Conservation (phyloP, 2,329 filamentous ascomycete species). For the Onygena corvina region DNA sequence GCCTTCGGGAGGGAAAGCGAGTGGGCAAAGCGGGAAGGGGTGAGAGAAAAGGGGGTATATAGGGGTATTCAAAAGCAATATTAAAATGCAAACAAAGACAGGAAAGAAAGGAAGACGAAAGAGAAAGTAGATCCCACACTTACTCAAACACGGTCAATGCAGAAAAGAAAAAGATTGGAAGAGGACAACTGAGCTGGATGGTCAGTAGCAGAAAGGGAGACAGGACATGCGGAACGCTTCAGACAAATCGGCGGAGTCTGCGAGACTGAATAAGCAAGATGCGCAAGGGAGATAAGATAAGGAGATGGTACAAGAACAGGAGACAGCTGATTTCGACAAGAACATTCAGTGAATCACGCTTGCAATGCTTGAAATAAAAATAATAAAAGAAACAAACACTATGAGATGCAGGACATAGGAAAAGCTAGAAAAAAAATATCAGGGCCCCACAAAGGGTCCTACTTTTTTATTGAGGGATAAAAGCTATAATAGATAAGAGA, state of each 20-base stretch:
- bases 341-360: conserved; percentile 30
- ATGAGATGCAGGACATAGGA: conserved; percentile 21
- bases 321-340: conserved; percentile 11
- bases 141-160: conserved; percentile 11
- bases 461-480: background rate
- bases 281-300: conserved; percentile 20
- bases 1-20: background rate
- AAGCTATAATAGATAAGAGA: background rate
- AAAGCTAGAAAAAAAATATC: conserved; percentile 15
- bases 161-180: conserved; percentile 25
- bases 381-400: conserved; percentile 9
- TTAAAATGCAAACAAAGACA: conserved; percentile 9
- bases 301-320: conserved; percentile 6
- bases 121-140: conserved; percentile 5
- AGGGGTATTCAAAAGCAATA: conserved; percentile 11
- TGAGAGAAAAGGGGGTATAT: conserved; percentile 14
- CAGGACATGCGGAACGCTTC: conserved; percentile 4
- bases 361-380: conserved; percentile 35
- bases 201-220: background rate
- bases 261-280: conserved; percentile 18
- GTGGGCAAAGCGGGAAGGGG: conserved; percentile 7
- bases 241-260: conserved; percentile 15
- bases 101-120: conserved; percentile 5
- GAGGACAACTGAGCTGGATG: conserved; percentile 11
- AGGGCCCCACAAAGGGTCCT: background rate